Evolutionary conservation across 768 basidiomycete species (phyloP).

Genomic region (Rhodotorula diobovata): DNA sequence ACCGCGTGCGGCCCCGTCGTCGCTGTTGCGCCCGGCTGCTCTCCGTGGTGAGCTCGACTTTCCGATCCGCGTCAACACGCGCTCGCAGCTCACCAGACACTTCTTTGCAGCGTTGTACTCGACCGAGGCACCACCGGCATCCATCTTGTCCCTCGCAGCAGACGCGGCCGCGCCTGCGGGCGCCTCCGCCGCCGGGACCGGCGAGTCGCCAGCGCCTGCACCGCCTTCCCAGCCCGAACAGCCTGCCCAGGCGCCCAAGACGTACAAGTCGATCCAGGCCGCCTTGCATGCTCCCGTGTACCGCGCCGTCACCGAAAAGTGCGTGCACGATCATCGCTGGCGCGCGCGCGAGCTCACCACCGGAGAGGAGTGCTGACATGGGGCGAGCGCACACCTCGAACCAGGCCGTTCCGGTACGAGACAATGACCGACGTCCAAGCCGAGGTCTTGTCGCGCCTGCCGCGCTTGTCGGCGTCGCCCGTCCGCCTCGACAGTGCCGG

Average conservation of each 20-base stretch:
- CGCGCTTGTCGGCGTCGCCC: slow-evolving; percentile 61
- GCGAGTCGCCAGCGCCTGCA: background rate
- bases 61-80: background rate
- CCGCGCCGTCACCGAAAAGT: slow-evolving; percentile 40
- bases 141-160: background rate
- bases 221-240: too few relatives aligned
- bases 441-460: slow-evolving; percentile 69
- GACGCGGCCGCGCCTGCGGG: background rate
- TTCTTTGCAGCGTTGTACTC: background rate
- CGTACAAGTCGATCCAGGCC: slow-evolving; percentile 29
- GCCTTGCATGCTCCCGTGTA: slow-evolving; percentile 38
- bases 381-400: slow-evolving; percentile 57
- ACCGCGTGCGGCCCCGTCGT: too few relatives aligned
- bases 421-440: slow-evolving; percentile 79
- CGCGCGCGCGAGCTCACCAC: too few relatives aligned
- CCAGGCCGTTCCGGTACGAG: slow-evolving; percentile 62
- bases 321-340: background rate
- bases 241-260: background rate
- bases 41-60: background rate
- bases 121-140: background rate
- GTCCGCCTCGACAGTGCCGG: slow-evolving; percentile 42
- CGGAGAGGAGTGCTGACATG: slow-evolving; percentile 46
- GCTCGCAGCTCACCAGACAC: background rate
- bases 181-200: background rate
- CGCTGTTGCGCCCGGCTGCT: background rate